A percentile compares a stretch with the other conserved stretches of the same genome.
Evolutionary conservation across 371 early-diverging fungal species (phyloP).

Genomic region (Mucor mucedo): DNA sequence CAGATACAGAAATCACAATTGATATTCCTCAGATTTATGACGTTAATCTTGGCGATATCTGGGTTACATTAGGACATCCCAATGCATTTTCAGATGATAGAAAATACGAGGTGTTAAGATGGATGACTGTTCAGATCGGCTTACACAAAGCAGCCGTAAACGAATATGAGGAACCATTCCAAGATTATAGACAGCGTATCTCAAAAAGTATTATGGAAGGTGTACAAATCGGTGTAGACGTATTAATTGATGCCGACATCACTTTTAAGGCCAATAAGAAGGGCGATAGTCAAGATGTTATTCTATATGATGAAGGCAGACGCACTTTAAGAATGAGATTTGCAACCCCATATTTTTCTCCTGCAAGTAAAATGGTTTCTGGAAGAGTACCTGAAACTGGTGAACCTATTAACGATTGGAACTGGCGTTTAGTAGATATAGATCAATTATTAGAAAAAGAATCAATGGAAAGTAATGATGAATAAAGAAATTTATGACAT

Average conservation of each 20-base stretch:
- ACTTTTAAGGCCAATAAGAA: constrained; percentile 39
- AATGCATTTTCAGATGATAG: constrained; percentile 31
- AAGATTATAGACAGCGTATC: constrained; percentile 48
- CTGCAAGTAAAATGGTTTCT: constrained; percentile 57
- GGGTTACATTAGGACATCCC: constrained; percentile 55
- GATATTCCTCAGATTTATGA: constrained; percentile 59
- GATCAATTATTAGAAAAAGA: constrained; percentile 65
- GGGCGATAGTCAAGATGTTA: constrained; percentile 19
- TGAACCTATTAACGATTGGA: constrained; percentile 62
- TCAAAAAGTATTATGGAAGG: constrained; percentile 57
- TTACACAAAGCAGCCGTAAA: constrained; percentile 26
- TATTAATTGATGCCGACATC: constrained; percentile 60
- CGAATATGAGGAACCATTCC: constrained; percentile 50
- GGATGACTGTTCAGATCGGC: constrained; percentile 50
- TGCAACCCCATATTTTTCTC: constrained; percentile 63
- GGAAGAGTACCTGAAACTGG: constrained; percentile 54
- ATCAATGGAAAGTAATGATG: constrained; percentile 34
- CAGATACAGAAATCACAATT: constrained; percentile 34
- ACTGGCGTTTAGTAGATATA: constrained; percentile 61
- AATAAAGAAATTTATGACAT: background rate
- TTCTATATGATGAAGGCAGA: constrained; percentile 55
- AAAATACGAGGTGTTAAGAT: constrained; percentile 40
- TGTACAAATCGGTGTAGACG: constrained; percentile 59
- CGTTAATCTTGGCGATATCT: constrained; percentile 55
- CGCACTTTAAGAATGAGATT: constrained; percentile 58